phyloP scores from a whole-genome alignment of 2,329 filamentous ascomycete species.

The Biscogniauxia sp. region DNA sequence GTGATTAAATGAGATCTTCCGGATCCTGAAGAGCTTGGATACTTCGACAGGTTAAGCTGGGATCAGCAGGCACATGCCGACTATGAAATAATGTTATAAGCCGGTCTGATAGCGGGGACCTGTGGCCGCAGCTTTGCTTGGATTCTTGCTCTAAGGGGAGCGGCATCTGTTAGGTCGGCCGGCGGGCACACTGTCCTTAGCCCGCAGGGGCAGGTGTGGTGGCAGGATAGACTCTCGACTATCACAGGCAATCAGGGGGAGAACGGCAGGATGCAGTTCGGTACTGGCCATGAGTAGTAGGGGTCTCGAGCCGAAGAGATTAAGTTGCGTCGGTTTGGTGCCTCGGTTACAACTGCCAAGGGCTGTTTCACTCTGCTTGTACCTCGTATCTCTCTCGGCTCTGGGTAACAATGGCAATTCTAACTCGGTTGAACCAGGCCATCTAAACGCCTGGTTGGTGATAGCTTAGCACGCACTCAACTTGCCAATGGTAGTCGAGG shows the following conservation, averaged over 20 bases:
- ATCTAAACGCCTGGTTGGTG: neutral
- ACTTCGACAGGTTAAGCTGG: slow-evolving; percentile 39
- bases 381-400: neutral
- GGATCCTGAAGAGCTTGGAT: slow-evolving; percentile 32
- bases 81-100: slow-evolving; percentile 47
- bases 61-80: slow-evolving; percentile 51
- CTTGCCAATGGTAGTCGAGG: neutral
- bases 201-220: slow-evolving; percentile 22
- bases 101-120: slow-evolving; percentile 42
- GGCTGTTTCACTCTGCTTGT: neutral
- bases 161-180: slow-evolving; percentile 23
- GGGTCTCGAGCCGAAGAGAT: neutral
- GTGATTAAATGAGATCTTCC: slow-evolving; percentile 44
- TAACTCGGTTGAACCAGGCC: neutral
- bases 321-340: neutral
- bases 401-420: neutral
- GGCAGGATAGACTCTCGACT: slow-evolving; percentile 22
- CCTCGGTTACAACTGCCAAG: neutral
- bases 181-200: neutral
- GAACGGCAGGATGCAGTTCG: slow-evolving; percentile 8
- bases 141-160: slow-evolving; percentile 43
- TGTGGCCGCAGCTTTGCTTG: slow-evolving; percentile 46
- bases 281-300: slow-evolving; percentile 9
- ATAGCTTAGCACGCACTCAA: neutral
- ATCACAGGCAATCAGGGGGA: slow-evolving; percentile 4